These are phyloP conservation scores for Solanum peruvianum DNA, from an alignment of 257 asterid species.

Conservation along the genomic window DNA sequence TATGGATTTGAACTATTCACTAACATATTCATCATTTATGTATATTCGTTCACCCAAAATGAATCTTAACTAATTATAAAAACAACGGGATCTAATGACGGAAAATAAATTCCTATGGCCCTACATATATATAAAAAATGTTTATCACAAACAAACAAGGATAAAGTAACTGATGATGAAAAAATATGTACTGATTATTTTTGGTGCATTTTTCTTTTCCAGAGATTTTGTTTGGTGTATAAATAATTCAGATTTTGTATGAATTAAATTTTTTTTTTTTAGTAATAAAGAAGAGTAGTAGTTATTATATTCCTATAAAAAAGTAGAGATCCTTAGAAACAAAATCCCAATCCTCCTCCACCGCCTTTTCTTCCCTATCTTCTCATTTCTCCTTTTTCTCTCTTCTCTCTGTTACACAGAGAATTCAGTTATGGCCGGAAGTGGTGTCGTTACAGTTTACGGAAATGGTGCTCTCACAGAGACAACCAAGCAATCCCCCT, in stretches of 20 bases:
- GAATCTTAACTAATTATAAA: background rate
- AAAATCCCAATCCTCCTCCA: slow-evolving; percentile 7
- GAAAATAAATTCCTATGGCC: background rate
- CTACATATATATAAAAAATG: background rate
- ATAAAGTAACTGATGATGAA: background rate
- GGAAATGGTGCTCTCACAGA: slow-evolving; percentile 89
- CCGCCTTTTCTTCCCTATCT: background rate
- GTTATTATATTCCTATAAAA: background rate
- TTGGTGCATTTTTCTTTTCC: background rate
- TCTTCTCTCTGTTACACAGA: background rate
- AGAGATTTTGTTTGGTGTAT: background rate
- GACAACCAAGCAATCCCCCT: slow-evolving; percentile 69
- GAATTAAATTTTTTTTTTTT: background rate
- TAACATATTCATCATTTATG: background rate
- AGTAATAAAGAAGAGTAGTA: background rate
- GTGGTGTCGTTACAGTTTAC: slow-evolving; percentile 82
- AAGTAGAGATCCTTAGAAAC: background rate
- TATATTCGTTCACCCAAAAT: background rate
- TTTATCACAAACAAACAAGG: background rate
- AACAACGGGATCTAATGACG: background rate
- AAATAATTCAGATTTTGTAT: background rate
- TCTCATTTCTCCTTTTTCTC: background rate
- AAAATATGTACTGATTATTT: background rate
- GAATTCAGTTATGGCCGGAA: slow-evolving; percentile 44
- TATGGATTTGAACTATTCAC: background rate